phyloP scores from a whole-genome alignment of 148 eudicot species.

The Rhododendron mucronatum region DNA sequence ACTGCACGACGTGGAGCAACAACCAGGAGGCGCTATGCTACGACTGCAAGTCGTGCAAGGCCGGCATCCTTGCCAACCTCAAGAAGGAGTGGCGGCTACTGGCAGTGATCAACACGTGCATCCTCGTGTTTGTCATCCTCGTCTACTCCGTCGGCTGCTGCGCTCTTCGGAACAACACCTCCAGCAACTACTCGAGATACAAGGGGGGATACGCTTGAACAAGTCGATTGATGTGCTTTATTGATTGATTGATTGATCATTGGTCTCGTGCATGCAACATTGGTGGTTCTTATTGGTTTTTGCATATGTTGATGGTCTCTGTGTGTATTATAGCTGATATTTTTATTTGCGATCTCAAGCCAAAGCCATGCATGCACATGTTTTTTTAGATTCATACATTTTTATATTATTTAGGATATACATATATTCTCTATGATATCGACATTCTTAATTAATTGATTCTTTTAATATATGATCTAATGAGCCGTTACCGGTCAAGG shows the following conservation, averaged over 20 bases:
- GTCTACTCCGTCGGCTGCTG: slow-evolving; percentile 55
- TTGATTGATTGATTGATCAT: not conserved
- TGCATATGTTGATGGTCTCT: not conserved
- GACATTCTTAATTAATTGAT: not conserved
- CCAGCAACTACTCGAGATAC: not conserved
- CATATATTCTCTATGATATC: not conserved
- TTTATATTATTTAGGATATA: not conserved
- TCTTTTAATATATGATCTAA: not conserved
- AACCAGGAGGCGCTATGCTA: slow-evolving; percentile 38
- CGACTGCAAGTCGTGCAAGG: slow-evolving; percentile 63
- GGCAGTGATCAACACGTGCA: slow-evolving; percentile 28
- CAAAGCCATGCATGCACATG: not conserved
- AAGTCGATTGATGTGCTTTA: not conserved
- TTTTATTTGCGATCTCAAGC: not conserved
- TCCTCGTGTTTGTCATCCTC: slow-evolving; percentile 28
- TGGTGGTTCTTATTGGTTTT: not conserved
- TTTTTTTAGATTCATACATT: not conserved
- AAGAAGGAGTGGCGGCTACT: slow-evolving; percentile 44
- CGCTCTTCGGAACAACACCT: slow-evolving; percentile 32
- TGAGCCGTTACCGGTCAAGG: too few relatives aligned
- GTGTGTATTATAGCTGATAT: not conserved
- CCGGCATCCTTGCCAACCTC: slow-evolving; percentile 40
- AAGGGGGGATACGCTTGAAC: not conserved
- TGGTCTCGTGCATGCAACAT: not conserved
- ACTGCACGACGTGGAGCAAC: slow-evolving; percentile 66